phyloP scores from a whole-genome alignment of 163 green algal species.

The Coccomyxa subellipsoidea region DNA sequence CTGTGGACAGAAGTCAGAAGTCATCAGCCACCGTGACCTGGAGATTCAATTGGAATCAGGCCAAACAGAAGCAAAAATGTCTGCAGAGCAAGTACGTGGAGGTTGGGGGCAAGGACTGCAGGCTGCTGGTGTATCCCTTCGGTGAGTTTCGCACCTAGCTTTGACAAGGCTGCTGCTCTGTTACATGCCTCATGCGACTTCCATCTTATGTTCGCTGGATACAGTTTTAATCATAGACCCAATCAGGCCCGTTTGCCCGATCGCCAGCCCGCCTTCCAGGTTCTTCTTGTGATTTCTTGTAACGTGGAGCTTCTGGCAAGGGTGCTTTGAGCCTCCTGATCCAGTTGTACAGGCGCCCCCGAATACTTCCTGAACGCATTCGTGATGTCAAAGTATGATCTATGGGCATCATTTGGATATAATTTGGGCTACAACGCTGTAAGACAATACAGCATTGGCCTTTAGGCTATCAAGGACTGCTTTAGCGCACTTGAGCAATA shows the following conservation, averaged over 20 bases:
- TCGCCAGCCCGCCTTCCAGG: background rate
- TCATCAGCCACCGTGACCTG: background rate
- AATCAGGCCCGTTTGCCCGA: background rate
- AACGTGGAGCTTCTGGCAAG: constrained; percentile 1
- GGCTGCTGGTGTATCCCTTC: constrained; percentile 61
- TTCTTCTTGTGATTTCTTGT: background rate
- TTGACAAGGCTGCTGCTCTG: background rate
- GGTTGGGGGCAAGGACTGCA: constrained; percentile 60
- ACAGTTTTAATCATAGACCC: background rate
- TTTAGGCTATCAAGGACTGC: background rate
- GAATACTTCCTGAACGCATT: background rate
- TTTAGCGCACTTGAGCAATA: too few species aligned
- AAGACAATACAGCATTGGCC: background rate
- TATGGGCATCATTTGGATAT: background rate
- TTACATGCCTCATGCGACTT: background rate
- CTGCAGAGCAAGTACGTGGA: constrained; percentile 65
- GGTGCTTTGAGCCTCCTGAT: background rate
- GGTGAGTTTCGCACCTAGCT: constrained; percentile 8
- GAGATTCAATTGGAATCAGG: constrained; percentile 8
- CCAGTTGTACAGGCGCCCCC: background rate
- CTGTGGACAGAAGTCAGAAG: background rate
- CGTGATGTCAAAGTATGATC: background rate
- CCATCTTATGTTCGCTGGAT: background rate
- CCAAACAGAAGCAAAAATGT: constrained; percentile 39
- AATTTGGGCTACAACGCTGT: background rate